These are phyloP conservation scores for Maudiozyma pseudohumilis DNA, from an alignment of 805 yeast species.

Conservation along the genomic window DNA sequence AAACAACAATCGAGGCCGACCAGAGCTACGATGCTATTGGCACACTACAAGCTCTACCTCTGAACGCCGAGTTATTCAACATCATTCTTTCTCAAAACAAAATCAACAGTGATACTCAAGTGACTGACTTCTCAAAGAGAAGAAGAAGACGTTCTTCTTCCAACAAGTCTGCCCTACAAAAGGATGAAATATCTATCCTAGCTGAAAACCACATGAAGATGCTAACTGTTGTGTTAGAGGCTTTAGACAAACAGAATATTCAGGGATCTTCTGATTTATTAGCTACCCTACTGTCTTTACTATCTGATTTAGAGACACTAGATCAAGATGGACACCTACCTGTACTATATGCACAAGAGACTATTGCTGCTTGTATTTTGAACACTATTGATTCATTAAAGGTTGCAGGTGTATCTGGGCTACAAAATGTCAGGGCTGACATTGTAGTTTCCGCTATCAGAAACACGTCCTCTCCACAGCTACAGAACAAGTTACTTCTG, in stretches of 20 bases:
- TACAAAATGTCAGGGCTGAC: constrained; percentile 73
- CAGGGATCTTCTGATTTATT: constrained; percentile 36
- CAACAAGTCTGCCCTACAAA: constrained; percentile 62
- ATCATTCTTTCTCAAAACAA: constrained; percentile 50
- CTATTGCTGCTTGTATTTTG: constrained; percentile 77
- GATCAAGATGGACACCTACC: constrained; percentile 90
- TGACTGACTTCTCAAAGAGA: constrained; percentile 43
- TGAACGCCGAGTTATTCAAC: constrained; percentile 49
- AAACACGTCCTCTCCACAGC: constrained; percentile 84
- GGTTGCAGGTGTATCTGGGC: constrained; percentile 36
- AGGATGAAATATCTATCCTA: constrained; percentile 56
- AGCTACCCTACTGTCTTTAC: constrained; percentile 45
- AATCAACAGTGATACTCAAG: constrained; percentile 37
- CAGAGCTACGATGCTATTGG: constrained; percentile 44
- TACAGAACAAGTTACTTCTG: constrained; percentile 76
- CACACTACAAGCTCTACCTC: constrained; percentile 42
- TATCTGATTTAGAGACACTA: constrained; percentile 70
- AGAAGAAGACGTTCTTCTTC: constrained; percentile 78
- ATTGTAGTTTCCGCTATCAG: constrained; percentile 85
- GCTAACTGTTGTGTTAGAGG: constrained; percentile 69
- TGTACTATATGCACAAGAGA: constrained; percentile 82
- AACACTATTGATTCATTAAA: constrained; percentile 52
- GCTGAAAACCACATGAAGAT: constrained; percentile 74
- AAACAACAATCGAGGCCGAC: constrained; percentile 37
- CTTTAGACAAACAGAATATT: constrained; percentile 45